Evolutionary conservation across 2,329 filamentous ascomycete species (phyloP), one percentile per base, ranked within the genome.

Genomic region (Pleurostoma richardsiae): DNA sequence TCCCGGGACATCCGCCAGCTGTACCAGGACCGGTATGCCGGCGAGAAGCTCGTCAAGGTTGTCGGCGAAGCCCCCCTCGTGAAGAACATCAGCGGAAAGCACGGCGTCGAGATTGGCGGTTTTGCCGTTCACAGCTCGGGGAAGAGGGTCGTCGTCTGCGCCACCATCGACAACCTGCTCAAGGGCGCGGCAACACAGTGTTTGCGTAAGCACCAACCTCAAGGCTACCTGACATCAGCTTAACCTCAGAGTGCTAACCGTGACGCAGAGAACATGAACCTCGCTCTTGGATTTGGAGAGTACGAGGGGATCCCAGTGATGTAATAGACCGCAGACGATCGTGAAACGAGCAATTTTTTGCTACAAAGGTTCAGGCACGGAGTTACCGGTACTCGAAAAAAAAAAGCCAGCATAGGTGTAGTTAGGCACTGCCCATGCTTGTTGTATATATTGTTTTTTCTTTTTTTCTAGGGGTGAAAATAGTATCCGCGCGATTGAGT

Each of bases 171-270:
- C 69, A 96, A 96, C 69, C 71, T 96, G 56, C 77, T 94, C 58
- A 96, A 96, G 80, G 91, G 91, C 50, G 91, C 91, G 45, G 88
- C 88, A 5, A 96, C 91, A 8, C 91, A 96, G 67, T 96, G 90
- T 71, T 70, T 96, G 65, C 91, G 86, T 90, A 78, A 78, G 86
- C 85, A 43, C 2, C 5, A n/a, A 29, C 6, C 43, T 27, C 26
- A 28, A 31, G 45, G 36, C 28, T 43, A 26, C 30, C 36, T 44
- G 40, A 38, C 29, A 6, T 38, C 3, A n/a, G 19, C 7, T 39
- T 8, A 39, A 26, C n/a, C 6, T 27, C 33, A 19, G 19, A 19
- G 19, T 50, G n/a, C 42, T 47, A n/a, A 50, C 40, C 39, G 26
- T 40, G 8, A 6, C 6, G 27, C 62, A 87, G 84, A 95, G 76